A percentile compares a stretch with the other conserved stretches of the same genome.
phyloP scores from a whole-genome alignment of 352 stramenopile genomes.

The Phytophthora boehmeriae region DNA sequence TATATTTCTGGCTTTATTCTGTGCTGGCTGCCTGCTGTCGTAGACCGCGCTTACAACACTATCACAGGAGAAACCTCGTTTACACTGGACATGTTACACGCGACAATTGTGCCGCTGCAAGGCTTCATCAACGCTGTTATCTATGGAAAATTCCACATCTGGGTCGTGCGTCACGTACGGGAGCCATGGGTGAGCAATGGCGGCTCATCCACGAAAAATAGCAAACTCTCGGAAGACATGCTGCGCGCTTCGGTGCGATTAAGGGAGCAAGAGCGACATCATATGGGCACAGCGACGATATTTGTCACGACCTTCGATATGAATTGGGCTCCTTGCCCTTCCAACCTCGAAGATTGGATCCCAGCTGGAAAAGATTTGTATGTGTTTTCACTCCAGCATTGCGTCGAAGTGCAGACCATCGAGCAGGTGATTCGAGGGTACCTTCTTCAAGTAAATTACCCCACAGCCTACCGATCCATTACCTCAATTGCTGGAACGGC shows the following conservation, averaged over 20 bases:
- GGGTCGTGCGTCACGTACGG: conserved; percentile 69
- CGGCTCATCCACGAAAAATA: conserved; percentile 41
- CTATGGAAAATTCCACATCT: conserved; percentile 87
- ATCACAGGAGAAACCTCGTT: conserved; percentile 67
- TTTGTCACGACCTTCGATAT: conserved; percentile 88
- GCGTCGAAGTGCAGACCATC: conserved; percentile 61
- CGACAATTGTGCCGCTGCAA: conserved; percentile 80
- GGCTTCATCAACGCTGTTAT: conserved; percentile 88
- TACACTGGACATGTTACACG: conserved; percentile 70
- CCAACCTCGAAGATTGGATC: conserved; percentile 80
- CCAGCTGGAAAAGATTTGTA: conserved; percentile 78
- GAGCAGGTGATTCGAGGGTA: conserved; percentile 75
- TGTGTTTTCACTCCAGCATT: conserved; percentile 84
- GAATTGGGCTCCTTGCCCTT: conserved; percentile 70
- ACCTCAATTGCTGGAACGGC: conserved; percentile 77
- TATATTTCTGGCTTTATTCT: conserved; percentile 84
- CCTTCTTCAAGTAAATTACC: conserved; percentile 80
- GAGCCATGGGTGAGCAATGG: conserved; percentile 38
- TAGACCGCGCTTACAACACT: conserved; percentile 65
- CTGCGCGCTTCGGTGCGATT: conserved; percentile 37
- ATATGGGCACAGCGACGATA: conserved; percentile 74
- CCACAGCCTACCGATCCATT: conserved; percentile 79
- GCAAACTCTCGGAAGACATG: conserved; percentile 52
- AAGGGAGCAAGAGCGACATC: conserved; percentile 53
- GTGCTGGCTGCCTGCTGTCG: conserved; percentile 76